Evolutionary conservation across 768 basidiomycete genomes (phyloP), one percentile per base, ranked within the genome.

Genomic region (Psilocybe azurescens): DNA sequence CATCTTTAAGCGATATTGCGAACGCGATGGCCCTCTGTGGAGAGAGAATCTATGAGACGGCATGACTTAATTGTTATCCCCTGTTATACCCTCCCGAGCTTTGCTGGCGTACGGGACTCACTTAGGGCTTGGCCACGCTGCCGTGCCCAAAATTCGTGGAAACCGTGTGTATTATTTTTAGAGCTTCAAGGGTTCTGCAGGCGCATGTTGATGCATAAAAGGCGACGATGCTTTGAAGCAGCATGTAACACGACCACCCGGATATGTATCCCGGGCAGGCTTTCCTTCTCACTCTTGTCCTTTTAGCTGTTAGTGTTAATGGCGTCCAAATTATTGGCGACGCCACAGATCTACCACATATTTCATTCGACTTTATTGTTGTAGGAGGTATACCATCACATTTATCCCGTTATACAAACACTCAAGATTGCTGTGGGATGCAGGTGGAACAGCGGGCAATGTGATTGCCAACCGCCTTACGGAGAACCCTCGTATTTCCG

Each of bases 381-480:
- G 60, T 65, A n/a, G 64, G 64, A 54, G 64, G 64, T 61, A 14
- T 14, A 24, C 28, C 5, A 44, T 29, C 11, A 13, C 47, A 32
- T 47, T 47, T 56, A 14, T 28, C 16, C 9, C 24, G 13, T 28
- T 33, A 3, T 29, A 54, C 10, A 50, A 47, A 13, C 41, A 6
- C 3, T 16, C 29, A 16, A 11, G 16, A 36, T 18, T 39, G 10
- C 46, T 14, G 8, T 30, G 65, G 14, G 14, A 41, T 60, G 56
- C 51, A 70, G 78, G 73, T 33, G 86, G 86, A 11, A 85, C 85
- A 29, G 79, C 84, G 0, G 86, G 86, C 5, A 84, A 83, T 58
- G 83, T 79, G 0, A 71, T 87, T 16, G 86, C 86, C 0, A 76
- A 81, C 7, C 77, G 86, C 5, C 71, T 87, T 5, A 81, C 79